A percentile compares a stretch with the other conserved stretches of the same genome.
Evolutionary conservation across 345 rosid genomes (phyloP).

Genomic region (Eucalyptus virginea): DNA sequence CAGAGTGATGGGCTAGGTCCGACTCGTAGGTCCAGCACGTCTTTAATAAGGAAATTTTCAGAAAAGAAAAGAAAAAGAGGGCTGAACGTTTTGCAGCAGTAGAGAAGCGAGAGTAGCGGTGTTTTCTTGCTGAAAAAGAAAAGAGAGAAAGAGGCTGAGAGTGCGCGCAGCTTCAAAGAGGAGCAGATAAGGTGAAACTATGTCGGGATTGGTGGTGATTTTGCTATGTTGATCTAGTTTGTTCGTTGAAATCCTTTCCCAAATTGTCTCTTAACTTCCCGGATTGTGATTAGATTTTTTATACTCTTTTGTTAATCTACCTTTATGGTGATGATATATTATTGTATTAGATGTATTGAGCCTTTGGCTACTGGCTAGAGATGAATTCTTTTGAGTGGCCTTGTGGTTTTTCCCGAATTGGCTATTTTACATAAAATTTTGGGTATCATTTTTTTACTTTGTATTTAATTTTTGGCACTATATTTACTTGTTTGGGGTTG

Average conservation of each 20-base stretch:
- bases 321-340: too few species aligned
- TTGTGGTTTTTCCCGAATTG: neutral
- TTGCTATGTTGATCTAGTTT: too few species aligned
- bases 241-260: neutral
- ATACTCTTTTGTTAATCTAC: too few species aligned
- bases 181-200: too few species aligned
- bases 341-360: neutral
- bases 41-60: too few species aligned
- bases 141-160: neutral
- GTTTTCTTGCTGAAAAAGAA: too few species aligned
- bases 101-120: too few species aligned
- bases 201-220: neutral
- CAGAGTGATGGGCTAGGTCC: too few species aligned
- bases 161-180: too few species aligned
- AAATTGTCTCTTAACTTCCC: too few species aligned
- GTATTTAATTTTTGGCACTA: neutral
- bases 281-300: neutral
- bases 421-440: neutral
- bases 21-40: neutral
- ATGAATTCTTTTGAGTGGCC: neutral
- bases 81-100: too few species aligned
- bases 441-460: neutral
- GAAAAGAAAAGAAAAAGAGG: too few species aligned
- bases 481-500: neutral
- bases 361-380: neutral